Percentiles rank a stretch among this genome's conserved stretches.
Conservation (phyloP, 495 filamentous ascomycete species). For the Xylaria telfairii region DNA sequence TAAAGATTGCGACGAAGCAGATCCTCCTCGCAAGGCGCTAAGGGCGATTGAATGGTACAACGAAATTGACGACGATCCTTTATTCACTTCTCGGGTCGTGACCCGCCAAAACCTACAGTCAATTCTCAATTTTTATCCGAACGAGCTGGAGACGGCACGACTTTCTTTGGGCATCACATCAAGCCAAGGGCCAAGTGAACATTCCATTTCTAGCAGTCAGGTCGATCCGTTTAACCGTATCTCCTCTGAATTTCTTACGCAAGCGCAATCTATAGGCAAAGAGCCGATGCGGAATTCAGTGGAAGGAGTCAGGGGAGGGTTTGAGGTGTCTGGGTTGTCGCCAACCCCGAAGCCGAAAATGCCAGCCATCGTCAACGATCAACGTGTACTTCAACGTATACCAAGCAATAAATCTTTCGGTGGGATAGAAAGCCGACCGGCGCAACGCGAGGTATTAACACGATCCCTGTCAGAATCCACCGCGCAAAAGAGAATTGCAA, state of each 20-base stretch:
- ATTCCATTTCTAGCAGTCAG: background rate
- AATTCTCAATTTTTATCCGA: constrained; percentile 33
- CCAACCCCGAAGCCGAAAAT: background rate
- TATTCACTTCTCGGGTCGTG: constrained; percentile 46
- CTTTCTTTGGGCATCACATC: constrained; percentile 13
- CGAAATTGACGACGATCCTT: constrained; percentile 44
- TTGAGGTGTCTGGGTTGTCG: background rate
- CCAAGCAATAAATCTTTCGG: constrained; percentile 23
- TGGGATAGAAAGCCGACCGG: constrained; percentile 26
- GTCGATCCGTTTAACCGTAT: background rate
- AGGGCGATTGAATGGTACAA: constrained; percentile 53
- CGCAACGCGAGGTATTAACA: constrained; percentile 9
- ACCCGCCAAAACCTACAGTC: constrained; percentile 45
- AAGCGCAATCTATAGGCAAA: background rate
- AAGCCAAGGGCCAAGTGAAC: background rate
- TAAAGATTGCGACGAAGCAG: constrained; percentile 20
- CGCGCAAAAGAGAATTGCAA: constrained; percentile 30
- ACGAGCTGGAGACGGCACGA: constrained; percentile 28
- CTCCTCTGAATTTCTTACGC: background rate
- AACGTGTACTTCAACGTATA: background rate
- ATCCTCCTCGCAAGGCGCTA: constrained; percentile 33
- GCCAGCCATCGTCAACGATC: background rate
- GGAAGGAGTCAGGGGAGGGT: background rate
- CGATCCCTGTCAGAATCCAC: constrained; percentile 31
- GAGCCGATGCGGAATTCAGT: background rate